phyloP scores from a whole-genome alignment of 2,329 filamentous ascomycete species.

The Claviceps lovelessii region DNA sequence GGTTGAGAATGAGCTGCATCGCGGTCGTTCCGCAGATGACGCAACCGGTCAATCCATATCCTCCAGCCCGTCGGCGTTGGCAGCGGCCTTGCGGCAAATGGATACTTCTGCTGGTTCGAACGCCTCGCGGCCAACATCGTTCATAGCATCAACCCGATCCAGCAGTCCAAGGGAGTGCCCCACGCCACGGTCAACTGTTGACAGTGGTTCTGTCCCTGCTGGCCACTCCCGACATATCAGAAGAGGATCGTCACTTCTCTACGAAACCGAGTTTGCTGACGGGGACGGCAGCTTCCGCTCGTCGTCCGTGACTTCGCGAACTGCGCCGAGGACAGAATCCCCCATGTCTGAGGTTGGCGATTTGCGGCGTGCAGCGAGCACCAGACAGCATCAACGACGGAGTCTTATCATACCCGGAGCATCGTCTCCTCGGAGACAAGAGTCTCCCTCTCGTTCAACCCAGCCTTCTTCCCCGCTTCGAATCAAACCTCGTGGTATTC shows the following conservation, averaged over 20 bases:
- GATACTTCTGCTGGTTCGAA: conserved; percentile 16
- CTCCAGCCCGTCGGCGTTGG: conserved; percentile 36
- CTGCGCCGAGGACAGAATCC: conserved; percentile 64
- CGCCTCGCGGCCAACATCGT: conserved; percentile 34
- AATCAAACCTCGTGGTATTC: conserved; percentile 62
- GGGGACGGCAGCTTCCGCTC: conserved; percentile 84
- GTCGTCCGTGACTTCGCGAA: conserved; percentile 55
- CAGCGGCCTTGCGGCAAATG: conserved; percentile 35
- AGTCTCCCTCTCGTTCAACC: conserved; percentile 68
- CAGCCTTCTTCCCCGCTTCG: conserved; percentile 78
- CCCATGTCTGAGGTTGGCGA: conserved; percentile 75
- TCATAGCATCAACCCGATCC: conserved; percentile 62
- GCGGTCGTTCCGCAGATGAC: conserved; percentile 7
- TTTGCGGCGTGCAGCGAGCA: conserved; percentile 61
- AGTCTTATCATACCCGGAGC: conserved; percentile 72
- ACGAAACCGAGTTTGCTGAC: conserved; percentile 71
- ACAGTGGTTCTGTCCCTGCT: conserved; percentile 39
- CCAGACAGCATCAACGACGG: conserved; percentile 69
- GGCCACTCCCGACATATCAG: conserved; percentile 50
- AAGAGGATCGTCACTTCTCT: conserved; percentile 55
- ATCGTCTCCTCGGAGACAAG: conserved; percentile 68
- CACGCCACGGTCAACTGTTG: conserved; percentile 70
- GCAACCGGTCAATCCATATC: conserved; percentile 8
- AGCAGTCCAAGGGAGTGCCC: conserved; percentile 83
- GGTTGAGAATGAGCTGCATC: conserved; percentile 6